Conservation (phyloP, 805 yeast species). For the Ogataea polymorpha region DNA sequence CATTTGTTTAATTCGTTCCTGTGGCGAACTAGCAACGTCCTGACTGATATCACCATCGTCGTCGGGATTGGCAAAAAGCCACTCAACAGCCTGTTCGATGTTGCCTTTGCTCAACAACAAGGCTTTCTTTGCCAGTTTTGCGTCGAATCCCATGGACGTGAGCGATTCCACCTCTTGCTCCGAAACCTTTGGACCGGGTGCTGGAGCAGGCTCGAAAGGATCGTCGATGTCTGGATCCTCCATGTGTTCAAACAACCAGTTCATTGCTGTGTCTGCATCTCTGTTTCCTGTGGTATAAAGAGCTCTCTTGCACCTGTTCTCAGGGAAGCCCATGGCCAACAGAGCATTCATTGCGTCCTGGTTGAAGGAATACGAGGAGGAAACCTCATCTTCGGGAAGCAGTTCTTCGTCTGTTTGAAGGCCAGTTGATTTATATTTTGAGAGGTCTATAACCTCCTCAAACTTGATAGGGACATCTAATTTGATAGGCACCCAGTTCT, state of each 20-base stretch:
- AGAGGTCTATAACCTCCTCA: conserved; percentile 42
- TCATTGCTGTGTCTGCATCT: conserved; percentile 70
- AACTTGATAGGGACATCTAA: conserved; percentile 66
- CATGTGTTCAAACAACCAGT: conserved; percentile 86
- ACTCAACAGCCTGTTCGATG: conserved; percentile 78
- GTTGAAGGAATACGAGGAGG: conserved; percentile 49
- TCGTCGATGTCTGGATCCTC: conserved; percentile 78
- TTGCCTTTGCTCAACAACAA: conserved; percentile 55
- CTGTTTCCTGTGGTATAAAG: conserved; percentile 69
- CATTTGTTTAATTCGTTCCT: conserved; percentile 12
- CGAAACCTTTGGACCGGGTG: conserved; percentile 20
- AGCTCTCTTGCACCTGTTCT: conserved; percentile 61
- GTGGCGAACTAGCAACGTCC: conserved; percentile 10
- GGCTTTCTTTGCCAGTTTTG: conserved; percentile 68
- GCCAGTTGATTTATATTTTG: conserved; percentile 39
- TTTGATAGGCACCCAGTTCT: conserved; percentile 88
- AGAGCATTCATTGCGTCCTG: conserved; percentile 52
- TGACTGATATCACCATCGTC: conserved; percentile 59
- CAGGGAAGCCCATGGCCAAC: conserved; percentile 84
- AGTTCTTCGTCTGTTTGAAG: conserved; percentile 39
- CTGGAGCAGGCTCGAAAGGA: conserved; percentile 40
- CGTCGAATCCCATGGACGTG: conserved; percentile 74
- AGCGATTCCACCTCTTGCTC: conserved; percentile 46
- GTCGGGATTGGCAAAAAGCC: conserved; percentile 83
- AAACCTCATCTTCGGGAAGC: conserved; percentile 36